Percentiles rank a stretch among this genome's conserved stretches.
Conservation (phyloP, 2,329 filamentous ascomycete genomes). For the Cytospora schulzeri region DNA sequence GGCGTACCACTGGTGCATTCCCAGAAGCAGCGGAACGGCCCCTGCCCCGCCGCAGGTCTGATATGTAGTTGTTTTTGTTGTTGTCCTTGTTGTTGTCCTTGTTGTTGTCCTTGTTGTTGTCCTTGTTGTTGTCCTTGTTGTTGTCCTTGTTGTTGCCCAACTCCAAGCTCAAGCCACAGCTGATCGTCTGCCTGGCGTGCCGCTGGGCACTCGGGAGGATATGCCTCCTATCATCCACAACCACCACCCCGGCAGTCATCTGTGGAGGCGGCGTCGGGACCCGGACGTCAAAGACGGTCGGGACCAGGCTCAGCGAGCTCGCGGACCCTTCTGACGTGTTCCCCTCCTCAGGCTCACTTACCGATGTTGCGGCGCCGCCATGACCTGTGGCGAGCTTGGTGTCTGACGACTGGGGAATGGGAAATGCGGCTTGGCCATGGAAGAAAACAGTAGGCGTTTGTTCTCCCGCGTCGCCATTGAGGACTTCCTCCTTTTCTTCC, state of each 20-base stretch:
- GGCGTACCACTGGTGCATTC: neutral
- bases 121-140: no score
- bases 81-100: no score
- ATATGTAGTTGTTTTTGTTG: neutral
- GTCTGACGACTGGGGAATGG: no score
- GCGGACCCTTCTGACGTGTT: neutral
- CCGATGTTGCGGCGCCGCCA: neutral
- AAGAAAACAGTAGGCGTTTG: neutral
- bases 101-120: no score
- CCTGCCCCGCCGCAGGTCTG: neutral
- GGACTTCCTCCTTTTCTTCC: neutral
- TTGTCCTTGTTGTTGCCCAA: no score
- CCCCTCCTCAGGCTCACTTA: neutral
- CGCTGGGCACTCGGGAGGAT: neutral
- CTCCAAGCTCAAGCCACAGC: neutral
- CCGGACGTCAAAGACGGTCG: neutral
- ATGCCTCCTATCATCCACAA: no score
- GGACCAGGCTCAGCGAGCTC: slow-evolving; percentile 3
- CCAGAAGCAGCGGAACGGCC: no score
- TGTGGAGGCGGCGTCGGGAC: neutral
- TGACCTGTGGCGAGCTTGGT: no score
- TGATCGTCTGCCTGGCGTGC: neutral
- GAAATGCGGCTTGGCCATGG: neutral
- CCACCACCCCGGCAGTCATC: neutral
- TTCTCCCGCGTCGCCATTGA: neutral